Conservation (phyloP, 106 monocot species). For the Vanilla planifolia region DNA sequence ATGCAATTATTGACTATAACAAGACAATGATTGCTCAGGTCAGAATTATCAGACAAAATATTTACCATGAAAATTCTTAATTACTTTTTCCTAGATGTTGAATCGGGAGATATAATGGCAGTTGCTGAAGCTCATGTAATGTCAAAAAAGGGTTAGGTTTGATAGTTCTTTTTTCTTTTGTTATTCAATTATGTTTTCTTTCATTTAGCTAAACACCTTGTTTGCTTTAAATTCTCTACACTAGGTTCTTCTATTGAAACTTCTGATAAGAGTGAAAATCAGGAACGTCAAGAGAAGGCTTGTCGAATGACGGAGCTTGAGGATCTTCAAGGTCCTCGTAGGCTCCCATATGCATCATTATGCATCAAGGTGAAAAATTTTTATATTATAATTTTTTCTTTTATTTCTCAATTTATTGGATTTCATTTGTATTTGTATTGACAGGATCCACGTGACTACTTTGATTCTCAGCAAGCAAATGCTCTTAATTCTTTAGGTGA, state of each 20-base stretch:
- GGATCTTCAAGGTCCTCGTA: slow-evolving; percentile 74
- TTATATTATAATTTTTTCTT: slow-evolving; percentile 4
- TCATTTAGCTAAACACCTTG: slow-evolving; percentile 5
- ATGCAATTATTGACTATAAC: not conserved
- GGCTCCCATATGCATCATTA: slow-evolving; percentile 64
- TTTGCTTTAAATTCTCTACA: slow-evolving; percentile 6
- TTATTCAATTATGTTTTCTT: not conserved
- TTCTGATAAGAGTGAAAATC: slow-evolving; percentile 45
- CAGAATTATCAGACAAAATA: not conserved
- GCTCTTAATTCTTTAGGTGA: slow-evolving; percentile 64
- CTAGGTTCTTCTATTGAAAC: slow-evolving; percentile 40
- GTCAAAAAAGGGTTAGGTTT: slow-evolving; percentile 74
- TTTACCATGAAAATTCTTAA: slow-evolving; percentile 2
- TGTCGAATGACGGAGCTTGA: slow-evolving; percentile 86
- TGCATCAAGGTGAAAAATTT: slow-evolving; percentile 64
- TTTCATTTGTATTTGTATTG: slow-evolving; percentile 7
- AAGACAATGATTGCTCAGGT: not conserved
- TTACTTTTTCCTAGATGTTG: slow-evolving; percentile 55
- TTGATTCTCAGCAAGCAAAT: slow-evolving; percentile 93
- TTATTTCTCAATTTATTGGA: too few species aligned
- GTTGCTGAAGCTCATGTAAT: slow-evolving; percentile 95
- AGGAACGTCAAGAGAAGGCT: slow-evolving; percentile 57
- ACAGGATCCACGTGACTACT: slow-evolving; percentile 94
- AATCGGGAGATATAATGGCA: slow-evolving; percentile 69
- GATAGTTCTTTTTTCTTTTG: slow-evolving; percentile 13